Evolutionary conservation across 1,139 yeast species (phyloP), one percentile per base, ranked within the genome.

Genomic region (Geotrichum bryndzae): DNA sequence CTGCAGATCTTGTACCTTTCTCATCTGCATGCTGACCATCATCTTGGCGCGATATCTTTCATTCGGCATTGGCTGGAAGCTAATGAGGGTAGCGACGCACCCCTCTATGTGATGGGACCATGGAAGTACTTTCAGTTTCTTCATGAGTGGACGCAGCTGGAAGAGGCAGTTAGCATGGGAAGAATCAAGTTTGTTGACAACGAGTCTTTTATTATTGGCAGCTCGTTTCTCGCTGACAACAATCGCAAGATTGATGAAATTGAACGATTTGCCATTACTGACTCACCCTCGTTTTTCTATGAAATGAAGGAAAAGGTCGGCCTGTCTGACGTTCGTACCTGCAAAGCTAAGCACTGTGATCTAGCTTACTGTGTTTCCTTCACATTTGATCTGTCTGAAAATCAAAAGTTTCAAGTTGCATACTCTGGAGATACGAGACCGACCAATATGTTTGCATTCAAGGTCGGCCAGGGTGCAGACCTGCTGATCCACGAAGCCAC

Each of bases 351-450:
- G 48, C 99, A 94, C 72, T 92, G 98, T 72, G 84, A 84, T 29
- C 85, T 87, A 84, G 83, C 98, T 0, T 94, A 92, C 72, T 87
- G 92, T 7, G 85, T 84, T 27, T 75, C 87, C 1, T 76, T 92
- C 15, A 75, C 80, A 0, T 86, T 87, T 66, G 46, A 56, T 2
- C 45, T 65, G 15, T 22, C 33, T 18, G 63, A 56, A 27, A 60
- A 57, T n/a, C 71, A 73, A 25, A 65, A 61, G 51, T 90, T 91
- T 76, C 87, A 83, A 67, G 79, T 92, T 1, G 87, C 97, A 0
- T 95, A 90, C 72, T 90, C 97, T 0, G 99, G 99, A 10, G 99
- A 94, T 71, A 90, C 98, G 0, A 82, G 98, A 69, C 99, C 99
- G 0, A 87, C 85, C 66, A 76, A 73, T 57, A 80, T 80, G 67